A percentile compares a stretch with the other conserved stretches of the same genome.
Conservation (phyloP, 2,329 filamentous ascomycete species). For the Lasiodiplodia citricola region DNA sequence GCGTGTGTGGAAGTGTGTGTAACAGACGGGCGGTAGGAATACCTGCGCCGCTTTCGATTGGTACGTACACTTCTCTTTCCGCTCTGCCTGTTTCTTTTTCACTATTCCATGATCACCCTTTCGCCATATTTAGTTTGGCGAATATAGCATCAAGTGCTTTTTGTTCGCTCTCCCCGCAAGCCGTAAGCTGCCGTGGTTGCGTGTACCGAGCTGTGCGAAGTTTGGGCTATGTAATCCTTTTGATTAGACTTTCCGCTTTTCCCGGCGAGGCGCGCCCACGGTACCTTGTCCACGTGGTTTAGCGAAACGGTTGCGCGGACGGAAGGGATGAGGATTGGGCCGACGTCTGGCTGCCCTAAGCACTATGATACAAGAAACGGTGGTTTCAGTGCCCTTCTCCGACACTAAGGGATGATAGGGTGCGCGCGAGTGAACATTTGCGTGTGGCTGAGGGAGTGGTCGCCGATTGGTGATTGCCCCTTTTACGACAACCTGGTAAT, state of each 20-base stretch:
- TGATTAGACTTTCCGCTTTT: neutral
- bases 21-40: neutral
- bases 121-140: neutral
- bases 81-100: neutral
- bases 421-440: neutral
- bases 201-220: neutral
- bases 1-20: neutral
- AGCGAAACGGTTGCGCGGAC: neutral
- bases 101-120: neutral
- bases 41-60: neutral
- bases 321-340: neutral
- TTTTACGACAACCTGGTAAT: neutral
- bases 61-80: neutral
- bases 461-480: neutral
- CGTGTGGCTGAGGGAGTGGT: neutral
- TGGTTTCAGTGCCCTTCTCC: neutral
- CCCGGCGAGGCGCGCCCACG: neutral
- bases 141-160: neutral
- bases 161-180: neutral
- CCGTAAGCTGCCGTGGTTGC: neutral
- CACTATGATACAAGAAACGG: neutral
- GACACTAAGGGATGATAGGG: neutral
- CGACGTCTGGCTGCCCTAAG: slow-evolving; percentile 1
- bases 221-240: neutral
- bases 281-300: neutral